phyloP scores from a whole-genome alignment of 805 yeast species.

The Hanseniaspora lindneri region DNA sequence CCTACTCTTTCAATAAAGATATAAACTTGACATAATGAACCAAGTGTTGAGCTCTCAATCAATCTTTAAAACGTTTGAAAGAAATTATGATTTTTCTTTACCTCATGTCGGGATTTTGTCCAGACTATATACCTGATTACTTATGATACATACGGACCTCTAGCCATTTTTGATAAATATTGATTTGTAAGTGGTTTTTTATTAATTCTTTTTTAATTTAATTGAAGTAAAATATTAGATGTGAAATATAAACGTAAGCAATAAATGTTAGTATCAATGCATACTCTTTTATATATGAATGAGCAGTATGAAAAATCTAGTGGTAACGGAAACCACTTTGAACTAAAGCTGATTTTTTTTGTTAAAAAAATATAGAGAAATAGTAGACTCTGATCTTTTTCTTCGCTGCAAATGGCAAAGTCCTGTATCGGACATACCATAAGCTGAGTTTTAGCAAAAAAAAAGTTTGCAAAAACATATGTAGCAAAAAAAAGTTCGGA shows the following conservation, averaged over 20 bases:
- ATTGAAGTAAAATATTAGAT: neutral
- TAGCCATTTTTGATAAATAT: constrained; percentile 44
- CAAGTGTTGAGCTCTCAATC: no score
- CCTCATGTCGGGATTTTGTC: constrained; percentile 17
- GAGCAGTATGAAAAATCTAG: no score
- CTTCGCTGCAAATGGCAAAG: no score
- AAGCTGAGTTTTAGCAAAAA: neutral
- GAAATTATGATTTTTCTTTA: constrained; percentile 1
- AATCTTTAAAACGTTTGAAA: neutral
- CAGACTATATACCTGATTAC: constrained; percentile 17
- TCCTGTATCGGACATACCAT: no score
- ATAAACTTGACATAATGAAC: no score
- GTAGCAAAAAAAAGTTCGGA: neutral
- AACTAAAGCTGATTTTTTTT: no score
- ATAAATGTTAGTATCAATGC: no score
- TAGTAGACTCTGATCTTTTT: no score
- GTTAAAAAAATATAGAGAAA: no score
- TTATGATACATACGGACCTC: constrained; percentile 54
- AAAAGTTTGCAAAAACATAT: no score
- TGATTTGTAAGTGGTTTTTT: constrained; percentile 17
- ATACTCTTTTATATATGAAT: no score
- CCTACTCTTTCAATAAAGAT: neutral
- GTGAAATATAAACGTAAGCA: neutral
- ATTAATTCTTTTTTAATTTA: neutral
- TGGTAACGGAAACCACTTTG: no score